A percentile compares a stretch with the other conserved stretches of the same genome.
phyloP scores from a whole-genome alignment of 345 rosid genomes.

The Syzygium aromaticum region DNA sequence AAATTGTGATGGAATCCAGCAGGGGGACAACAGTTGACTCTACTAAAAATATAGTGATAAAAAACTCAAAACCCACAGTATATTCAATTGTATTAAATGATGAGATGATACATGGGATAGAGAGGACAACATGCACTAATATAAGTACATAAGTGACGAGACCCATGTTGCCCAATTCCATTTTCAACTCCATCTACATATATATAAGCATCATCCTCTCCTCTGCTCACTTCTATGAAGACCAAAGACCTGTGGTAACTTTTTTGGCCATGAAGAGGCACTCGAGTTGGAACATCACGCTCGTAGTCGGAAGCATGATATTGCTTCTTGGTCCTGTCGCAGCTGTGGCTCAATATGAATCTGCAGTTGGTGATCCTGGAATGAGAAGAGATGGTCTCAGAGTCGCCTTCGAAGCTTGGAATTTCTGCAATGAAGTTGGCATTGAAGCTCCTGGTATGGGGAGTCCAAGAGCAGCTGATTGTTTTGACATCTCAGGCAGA shows the following conservation, averaged over 20 bases:
- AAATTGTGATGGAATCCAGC: background rate
- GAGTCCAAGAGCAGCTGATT: conserved; percentile 84
- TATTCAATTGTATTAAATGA: background rate
- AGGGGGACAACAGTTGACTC: background rate
- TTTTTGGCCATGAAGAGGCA: background rate
- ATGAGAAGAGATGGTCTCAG: conserved; percentile 78
- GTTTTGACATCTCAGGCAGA: conserved; percentile 43
- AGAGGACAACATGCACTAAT: background rate
- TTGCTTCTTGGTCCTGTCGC: background rate
- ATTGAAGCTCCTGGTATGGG: conserved; percentile 57
- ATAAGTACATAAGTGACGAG: background rate
- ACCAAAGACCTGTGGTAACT: background rate
- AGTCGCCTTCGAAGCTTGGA: conserved; percentile 89
- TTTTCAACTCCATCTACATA: background rate
- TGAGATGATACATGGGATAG: background rate
- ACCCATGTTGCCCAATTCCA: background rate
- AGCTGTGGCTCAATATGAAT: conserved; percentile 1
- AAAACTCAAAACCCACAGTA: background rate
- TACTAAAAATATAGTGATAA: background rate
- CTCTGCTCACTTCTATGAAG: background rate
- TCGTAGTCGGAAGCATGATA: background rate
- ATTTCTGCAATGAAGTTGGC: conserved; percentile 91
- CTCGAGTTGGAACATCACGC: background rate
- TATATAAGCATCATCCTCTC: background rate
- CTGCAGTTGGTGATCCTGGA: conserved; percentile 86